Percentiles rank a stretch among this genome's conserved stretches.
phyloP scores from a whole-genome alignment of 768 basidiomycete species.

The Naematelia aurantialba region DNA sequence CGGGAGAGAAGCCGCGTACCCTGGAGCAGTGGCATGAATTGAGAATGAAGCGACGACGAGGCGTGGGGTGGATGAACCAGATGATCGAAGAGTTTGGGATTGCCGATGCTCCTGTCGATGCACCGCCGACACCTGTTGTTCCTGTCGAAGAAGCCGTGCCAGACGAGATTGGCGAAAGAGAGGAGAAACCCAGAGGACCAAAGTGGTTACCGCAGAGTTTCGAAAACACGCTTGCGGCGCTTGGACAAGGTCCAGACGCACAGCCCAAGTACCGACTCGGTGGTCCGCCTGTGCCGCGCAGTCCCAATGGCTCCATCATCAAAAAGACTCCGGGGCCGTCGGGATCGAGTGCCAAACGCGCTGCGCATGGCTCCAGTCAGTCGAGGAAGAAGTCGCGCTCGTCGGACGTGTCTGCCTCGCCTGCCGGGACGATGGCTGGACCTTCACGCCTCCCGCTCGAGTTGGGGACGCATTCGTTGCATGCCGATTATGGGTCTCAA shows the following conservation, averaged over 20 bases:
- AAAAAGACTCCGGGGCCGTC: neutral
- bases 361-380: neutral
- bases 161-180: neutral
- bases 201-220: neutral
- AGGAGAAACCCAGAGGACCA: neutral
- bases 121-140: neutral
- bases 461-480: neutral
- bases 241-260: neutral
- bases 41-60: conserved; percentile 20
- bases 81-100: conserved; percentile 28
- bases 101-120: neutral
- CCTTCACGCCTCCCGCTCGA: neutral
- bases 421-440: neutral
- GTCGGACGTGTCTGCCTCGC: neutral
- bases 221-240: neutral
- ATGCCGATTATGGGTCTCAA: neutral
- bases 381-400: neutral
- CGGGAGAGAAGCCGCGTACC: conserved; percentile 20
- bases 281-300: neutral
- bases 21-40: conserved; percentile 24
- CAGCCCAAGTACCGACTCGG: neutral
- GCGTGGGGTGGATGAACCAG: conserved; percentile 23
- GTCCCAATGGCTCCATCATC: neutral
- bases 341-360: neutral
- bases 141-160: neutral